Percentiles rank a stretch among this genome's conserved stretches.
Evolutionary conservation across 2,329 filamentous ascomycete species (phyloP).

Genomic region (Zymoseptoria ardabiliae): DNA sequence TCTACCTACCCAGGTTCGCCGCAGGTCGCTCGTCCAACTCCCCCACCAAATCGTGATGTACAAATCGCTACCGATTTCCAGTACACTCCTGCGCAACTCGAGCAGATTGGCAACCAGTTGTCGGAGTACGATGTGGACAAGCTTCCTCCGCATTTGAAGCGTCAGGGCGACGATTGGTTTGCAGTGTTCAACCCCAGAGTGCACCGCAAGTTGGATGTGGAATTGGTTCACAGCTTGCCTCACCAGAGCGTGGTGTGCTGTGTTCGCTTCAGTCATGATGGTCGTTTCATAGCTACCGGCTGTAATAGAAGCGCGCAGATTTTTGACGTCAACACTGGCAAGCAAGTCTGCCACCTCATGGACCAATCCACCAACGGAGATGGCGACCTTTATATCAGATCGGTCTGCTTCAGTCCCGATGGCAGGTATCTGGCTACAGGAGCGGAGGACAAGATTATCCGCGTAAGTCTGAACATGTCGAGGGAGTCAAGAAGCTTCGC

Average conservation of each 20-base stretch:
- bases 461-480: slow-evolving; percentile 50
- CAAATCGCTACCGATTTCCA: slow-evolving; percentile 25
- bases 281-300: slow-evolving; percentile 90
- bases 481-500: background rate
- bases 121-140: slow-evolving; percentile 83
- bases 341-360: slow-evolving; percentile 82
- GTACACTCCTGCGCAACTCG: slow-evolving; percentile 29
- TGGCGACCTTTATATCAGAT: slow-evolving; percentile 92
- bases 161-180: slow-evolving; percentile 87
- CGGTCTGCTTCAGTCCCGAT: slow-evolving; percentile 97
- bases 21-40: slow-evolving; percentile 76
- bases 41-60: slow-evolving; percentile 42
- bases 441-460: slow-evolving; percentile 94
- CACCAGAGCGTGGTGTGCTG: slow-evolving; percentile 98
- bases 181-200: slow-evolving; percentile 88
- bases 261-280: slow-evolving; percentile 91
- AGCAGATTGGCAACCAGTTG: slow-evolving; percentile 59
- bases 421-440: slow-evolving; percentile 90
- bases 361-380: slow-evolving; percentile 81
- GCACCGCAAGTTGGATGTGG: slow-evolving; percentile 82
- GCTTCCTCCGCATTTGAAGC: slow-evolving; percentile 79
- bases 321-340: slow-evolving; percentile 81
- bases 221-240: slow-evolving; percentile 82
- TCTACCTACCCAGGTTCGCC: slow-evolving; percentile 85
- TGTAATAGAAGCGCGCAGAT: slow-evolving; percentile 99